Evolutionary conservation across 139 green algal species (phyloP), one percentile per base, ranked within the genome.

Genomic region (Yamagishiella unicocca): DNA sequence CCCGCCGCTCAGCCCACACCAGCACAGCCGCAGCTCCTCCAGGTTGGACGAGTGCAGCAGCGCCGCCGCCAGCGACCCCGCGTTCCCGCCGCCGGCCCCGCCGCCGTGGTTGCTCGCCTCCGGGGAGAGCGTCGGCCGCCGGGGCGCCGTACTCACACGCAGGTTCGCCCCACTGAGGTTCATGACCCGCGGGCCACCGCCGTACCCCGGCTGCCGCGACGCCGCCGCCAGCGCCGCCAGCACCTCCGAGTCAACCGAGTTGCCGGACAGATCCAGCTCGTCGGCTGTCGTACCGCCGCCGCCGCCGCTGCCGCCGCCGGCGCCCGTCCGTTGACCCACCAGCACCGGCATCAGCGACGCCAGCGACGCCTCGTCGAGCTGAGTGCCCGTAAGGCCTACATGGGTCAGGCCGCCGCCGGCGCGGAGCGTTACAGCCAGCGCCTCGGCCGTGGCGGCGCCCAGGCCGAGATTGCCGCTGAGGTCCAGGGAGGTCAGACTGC

Each of bases 201-300:
- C 62, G 40, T 76, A 85, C 24, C 7, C 4, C 70, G 70, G 70
- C 38, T 58, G 70, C 38, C 70, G 70, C 35, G 70, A 38, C 40
- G 80, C 80, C 31, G 64, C 42, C 61, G 80, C 80, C 64, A 86
- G 80, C 19, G 80, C 80, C 33, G 62, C 43, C 62, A 86, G 62
- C 31, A 64, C 31, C n/a, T 77, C 4, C 19, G 31, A 9, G 24
- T 86, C 80, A 1, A 77, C 7, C 0, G 31, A 31, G 31, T 77
- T 86, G 22, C 80, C 80, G 2, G 80, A 38, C 31, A 86, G 22
- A 22, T 86, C 80, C 10, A 86, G 45, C 61, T 86, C 80, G 61
- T 85, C 79, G 9, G 58, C n/a, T 74, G 66, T 35, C 66, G 31
- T 46, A 31, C 33, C 38, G 35, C 58, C 58, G 77, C 27, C 77